Evolutionary conservation across 129 eudicot species (phyloP).

Genomic region (Flaveria brownii): DNA sequence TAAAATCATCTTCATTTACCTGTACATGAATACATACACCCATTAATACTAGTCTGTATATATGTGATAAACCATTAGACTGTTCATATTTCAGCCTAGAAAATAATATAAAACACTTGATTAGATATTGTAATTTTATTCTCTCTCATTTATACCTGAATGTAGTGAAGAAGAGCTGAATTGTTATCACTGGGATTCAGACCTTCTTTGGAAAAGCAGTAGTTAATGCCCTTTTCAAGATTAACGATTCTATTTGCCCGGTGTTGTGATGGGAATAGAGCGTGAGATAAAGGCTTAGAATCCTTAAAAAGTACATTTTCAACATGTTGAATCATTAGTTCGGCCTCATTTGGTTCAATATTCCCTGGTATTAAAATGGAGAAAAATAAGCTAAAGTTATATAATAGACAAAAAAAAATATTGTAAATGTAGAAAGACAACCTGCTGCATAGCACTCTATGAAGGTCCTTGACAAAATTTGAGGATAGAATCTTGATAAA

Average conservation of each 20-base stretch:
- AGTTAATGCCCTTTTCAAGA: conserved; percentile 68
- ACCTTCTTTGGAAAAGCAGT: conserved; percentile 68
- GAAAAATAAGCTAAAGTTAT: conserved; percentile 10
- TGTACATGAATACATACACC: conserved; percentile 30
- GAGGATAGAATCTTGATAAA: conserved; percentile 66
- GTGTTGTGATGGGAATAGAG: conserved; percentile 83
- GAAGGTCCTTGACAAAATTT: conserved; percentile 76
- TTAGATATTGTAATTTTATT: no score
- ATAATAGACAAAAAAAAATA: not conserved
- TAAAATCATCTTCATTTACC: conserved; percentile 89
- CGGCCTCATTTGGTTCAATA: conserved; percentile 79
- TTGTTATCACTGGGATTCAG: conserved; percentile 93
- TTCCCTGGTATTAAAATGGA: conserved; percentile 56
- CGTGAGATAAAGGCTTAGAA: conserved; percentile 57
- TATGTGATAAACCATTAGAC: not conserved
- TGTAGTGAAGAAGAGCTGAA: conserved; percentile 89
- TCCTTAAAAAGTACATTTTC: conserved; percentile 69
- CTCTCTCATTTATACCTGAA: conserved; percentile 58
- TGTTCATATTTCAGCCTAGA: not conserved
- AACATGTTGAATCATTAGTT: conserved; percentile 63
- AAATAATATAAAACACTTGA: no score
- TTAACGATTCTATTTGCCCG: conserved; percentile 74
- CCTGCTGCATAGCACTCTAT: conserved; percentile 88
- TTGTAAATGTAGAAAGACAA: conserved; percentile 20
- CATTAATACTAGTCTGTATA: conserved; percentile 14